Conservation (phyloP, 257 asterid genomes). For the Nicotiana knightiana region DNA sequence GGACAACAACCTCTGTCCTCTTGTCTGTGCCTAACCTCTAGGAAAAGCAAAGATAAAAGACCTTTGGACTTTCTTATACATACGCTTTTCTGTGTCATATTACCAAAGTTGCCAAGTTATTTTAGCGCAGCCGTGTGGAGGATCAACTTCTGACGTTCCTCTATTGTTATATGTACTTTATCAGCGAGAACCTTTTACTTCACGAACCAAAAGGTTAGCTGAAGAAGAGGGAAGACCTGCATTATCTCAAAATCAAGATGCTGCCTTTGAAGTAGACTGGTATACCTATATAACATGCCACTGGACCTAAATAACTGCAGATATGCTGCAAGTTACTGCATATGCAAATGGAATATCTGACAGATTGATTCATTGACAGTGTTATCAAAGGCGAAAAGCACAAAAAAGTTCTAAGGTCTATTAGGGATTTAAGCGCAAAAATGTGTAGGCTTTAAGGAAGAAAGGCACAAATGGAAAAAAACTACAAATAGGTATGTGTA, state of each 20-base stretch:
- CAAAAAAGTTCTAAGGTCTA: too few species aligned
- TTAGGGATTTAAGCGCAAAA: too few species aligned
- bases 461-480: too few species aligned
- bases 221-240: neutral
- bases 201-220: neutral
- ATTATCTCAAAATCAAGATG: neutral
- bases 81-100: neutral
- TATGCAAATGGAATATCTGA: conserved; percentile 70
- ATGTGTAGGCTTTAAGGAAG: too few species aligned
- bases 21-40: conserved; percentile 13
- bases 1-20: conserved; percentile 2
- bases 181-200: neutral
- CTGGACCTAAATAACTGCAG: neutral
- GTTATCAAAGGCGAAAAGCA: too few species aligned
- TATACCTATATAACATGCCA: neutral
- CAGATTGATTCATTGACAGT: conserved; percentile 23
- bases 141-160: neutral
- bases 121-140: neutral
- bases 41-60: neutral
- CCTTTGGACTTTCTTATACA: neutral
- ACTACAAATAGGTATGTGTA: too few species aligned
- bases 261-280: neutral
- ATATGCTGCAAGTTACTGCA: conserved; percentile 20
- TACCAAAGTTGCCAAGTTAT: neutral
- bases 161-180: neutral